Evolutionary conservation across 305 asterid genomes (phyloP), one percentile per base, ranked within the genome.

Genomic region (Fraxinus baroniana): DNA sequence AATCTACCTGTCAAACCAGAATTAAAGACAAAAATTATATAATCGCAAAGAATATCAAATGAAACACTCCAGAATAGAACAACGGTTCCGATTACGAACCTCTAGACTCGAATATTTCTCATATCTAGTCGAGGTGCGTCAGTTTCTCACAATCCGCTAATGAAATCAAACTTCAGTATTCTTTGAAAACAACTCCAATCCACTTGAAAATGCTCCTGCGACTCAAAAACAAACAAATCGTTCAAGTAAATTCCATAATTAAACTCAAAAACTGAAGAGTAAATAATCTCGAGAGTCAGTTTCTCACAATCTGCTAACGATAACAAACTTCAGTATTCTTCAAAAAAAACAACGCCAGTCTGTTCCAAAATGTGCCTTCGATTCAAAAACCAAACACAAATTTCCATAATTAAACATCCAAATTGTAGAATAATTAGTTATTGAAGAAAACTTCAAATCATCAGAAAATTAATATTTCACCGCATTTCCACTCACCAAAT

Each of bases 401-500:
- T 44, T 24, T 32, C 20, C 46, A 18, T 9, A 55, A n/a, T 10
- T 57, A 12, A 72, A 76, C 73, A 79, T 81, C 10, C 26, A n/a
- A 46, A 82, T 30, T 46, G 84, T 46, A 77, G 78, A 76, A 57
- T 71, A 30, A 30, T 77, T 39, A 78, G 7, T 17, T 55, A n/a
- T 55, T 55, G 24, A 49, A 41, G 44, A 81, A 72, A 72, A 64
- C 44, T 62, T 68, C 3, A 73, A 17, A 84, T 79, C 81, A 33
- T 74, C 80, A n/a, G 32, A 72, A 75, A 35, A 79, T 55, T 13
- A 80, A 74, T 37, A 39, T 44, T 60, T 78, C 89, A 68, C 86
- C 26, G 35, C 91, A 86, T 86, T 88, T 78, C 79, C 83, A 84
- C 87, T 73, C 85, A 86, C 86, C 88, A 79, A 30, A 80, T 64